Evolutionary conservation across 2,329 filamentous ascomycete species (phyloP).

Genomic region (Epicoccum sorghinum): DNA sequence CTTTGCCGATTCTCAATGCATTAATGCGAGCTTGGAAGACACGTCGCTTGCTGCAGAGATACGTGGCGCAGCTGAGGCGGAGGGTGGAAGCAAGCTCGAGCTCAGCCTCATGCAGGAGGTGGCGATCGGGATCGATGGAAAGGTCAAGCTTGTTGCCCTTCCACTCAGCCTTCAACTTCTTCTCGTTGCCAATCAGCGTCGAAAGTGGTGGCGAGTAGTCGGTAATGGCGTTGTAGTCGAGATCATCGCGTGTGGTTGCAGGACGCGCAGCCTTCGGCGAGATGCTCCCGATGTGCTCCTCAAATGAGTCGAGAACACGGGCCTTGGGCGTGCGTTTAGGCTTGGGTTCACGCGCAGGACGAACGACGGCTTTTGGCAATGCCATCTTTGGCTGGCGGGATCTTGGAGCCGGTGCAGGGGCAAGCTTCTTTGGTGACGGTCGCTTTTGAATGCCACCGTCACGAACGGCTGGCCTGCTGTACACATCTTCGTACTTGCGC

Average conservation of each 20-base stretch:
- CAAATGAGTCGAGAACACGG: conserved; percentile 43
- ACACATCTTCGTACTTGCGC: conserved; percentile 57
- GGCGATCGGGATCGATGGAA: conserved; percentile 64
- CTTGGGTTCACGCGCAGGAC: conserved; percentile 42
- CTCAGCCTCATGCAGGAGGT: conserved; percentile 80
- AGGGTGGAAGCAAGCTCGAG: conserved; percentile 76
- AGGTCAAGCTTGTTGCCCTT: conserved; percentile 82
- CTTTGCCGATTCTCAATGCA: conserved; percentile 70
- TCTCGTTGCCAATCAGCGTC: conserved; percentile 67
- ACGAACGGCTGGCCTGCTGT: conserved; percentile 38
- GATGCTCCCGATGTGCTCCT: conserved; percentile 38
- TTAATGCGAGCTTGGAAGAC: conserved; percentile 82
- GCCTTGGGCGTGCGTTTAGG: conserved; percentile 44
- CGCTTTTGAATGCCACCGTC: conserved; percentile 51
- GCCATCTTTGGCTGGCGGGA: conserved; percentile 42
- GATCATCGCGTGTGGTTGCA: conserved; percentile 76
- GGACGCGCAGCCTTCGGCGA: conserved; percentile 47
- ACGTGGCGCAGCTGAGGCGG: conserved; percentile 83
- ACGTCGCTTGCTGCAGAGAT: conserved; percentile 89
- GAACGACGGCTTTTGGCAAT: conserved; percentile 39
- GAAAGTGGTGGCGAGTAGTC: conserved; percentile 74
- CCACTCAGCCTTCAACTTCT: conserved; percentile 84
- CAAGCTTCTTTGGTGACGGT: conserved; percentile 44
- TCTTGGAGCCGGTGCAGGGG: conserved; percentile 44
- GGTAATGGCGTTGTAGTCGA: conserved; percentile 73